Base-by-base conservation (phyloP, 1,284 basidiomycete species). In the Rhodotorula sp. region DNA sequence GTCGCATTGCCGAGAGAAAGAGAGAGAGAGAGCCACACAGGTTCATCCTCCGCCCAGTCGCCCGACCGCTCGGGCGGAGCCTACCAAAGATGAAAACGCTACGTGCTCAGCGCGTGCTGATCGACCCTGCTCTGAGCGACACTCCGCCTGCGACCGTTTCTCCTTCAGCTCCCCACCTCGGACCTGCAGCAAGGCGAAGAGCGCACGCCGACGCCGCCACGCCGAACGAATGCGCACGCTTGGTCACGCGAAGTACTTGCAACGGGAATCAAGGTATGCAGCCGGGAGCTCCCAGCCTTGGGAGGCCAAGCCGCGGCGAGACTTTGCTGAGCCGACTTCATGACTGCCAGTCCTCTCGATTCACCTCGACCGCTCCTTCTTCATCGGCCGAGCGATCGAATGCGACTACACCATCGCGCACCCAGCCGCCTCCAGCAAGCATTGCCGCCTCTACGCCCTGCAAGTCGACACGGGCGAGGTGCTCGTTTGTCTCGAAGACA, bases 401-500 rank as follows among this genome's bases (percentile, higher is more conserved):
- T 62, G 48, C 48, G 71, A 73, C 48, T 67, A 62, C 46, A 16
- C 5, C 5, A n/a, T 73, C 56, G 39, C 43, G 5, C 46, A 58
- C 18, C 48, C 52, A 5, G 57, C 39, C 26, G 70, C 60, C 18
- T 66, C 64, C 18, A 48, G 31, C 29, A 21, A 15, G 14, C 70
- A 72, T 21, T 47, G 43, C 6, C 48, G 57, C 31, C 6, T 68
- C 49, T 66, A 65, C 64, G 52, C 61, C 2, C 58, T 68, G 57
- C 21, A 18, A 5, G 48, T 60, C 58, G 71, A 73, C 56, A 73
- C 68, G 4, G 68, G 68, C 20, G 58, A 72, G 48, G n/a, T 34
- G 1, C 51, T 74, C 59, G 62, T 73, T 15, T 67, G 26, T 34
- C 29, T 75, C 23, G 75, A 91, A 88, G 91, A 92, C 79, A 52